A percentile compares a stretch with the other conserved stretches of the same genome.
phyloP scores from a whole-genome alignment of 1,284 basidiomycete genomes.

The Trametes versicolor region DNA sequence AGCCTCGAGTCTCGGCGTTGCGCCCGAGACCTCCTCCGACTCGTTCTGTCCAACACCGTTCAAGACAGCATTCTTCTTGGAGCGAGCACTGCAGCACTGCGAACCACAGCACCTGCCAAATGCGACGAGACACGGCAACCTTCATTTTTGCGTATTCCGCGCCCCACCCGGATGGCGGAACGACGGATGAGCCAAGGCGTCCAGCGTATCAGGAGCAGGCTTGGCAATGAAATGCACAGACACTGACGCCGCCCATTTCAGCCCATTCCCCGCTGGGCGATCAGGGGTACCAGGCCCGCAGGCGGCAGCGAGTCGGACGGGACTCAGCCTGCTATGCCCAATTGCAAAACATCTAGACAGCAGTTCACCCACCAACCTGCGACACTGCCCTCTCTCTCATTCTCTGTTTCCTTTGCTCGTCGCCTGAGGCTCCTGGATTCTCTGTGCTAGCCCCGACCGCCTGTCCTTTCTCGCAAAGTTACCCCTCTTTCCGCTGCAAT shows the following conservation, averaged over 20 bases:
- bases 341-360: conserved; percentile 14
- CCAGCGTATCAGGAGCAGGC: neutral
- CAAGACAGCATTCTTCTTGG: too few species aligned
- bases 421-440: neutral
- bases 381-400: neutral
- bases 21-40: too few species aligned
- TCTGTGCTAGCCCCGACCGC: conserved; percentile 1
- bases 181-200: neutral
- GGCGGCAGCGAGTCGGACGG: neutral
- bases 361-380: neutral
- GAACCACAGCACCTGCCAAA: conserved; percentile 21
- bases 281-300: neutral
- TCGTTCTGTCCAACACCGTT: too few species aligned
- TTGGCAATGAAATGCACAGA: conserved; percentile 3
- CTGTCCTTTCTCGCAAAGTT: conserved; percentile 22
- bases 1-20: too few species aligned
- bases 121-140: neutral
- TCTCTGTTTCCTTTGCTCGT: neutral
- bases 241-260: neutral
- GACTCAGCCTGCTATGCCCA: neutral
- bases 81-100: neutral
- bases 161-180: neutral
- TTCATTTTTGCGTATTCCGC: conserved; percentile 7
- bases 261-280: conserved; percentile 1
- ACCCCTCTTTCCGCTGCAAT: neutral